Evolutionary conservation across 2,329 filamentous ascomycete genomes (phyloP).

Genomic region (Gyromitra esculenta): DNA sequence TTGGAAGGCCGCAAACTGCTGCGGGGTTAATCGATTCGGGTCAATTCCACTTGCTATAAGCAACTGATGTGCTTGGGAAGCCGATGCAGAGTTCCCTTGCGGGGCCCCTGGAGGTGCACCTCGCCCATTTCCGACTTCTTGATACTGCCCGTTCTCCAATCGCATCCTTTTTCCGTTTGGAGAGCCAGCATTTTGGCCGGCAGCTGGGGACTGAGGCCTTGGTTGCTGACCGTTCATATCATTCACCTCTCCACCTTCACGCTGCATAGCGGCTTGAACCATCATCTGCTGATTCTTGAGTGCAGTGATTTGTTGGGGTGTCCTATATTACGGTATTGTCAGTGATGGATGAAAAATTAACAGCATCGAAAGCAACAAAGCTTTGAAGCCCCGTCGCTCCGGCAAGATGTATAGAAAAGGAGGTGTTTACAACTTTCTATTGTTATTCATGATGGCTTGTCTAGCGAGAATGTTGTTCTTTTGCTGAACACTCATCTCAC

Average conservation of each 20-base stretch:
- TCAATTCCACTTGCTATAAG: slow-evolving; percentile 77
- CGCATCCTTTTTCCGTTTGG: slow-evolving; percentile 56
- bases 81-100: slow-evolving; percentile 50
- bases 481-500: slow-evolving; percentile 66
- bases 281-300: slow-evolving; percentile 72
- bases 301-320: slow-evolving; percentile 56
- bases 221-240: slow-evolving; percentile 80
- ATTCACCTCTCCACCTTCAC: slow-evolving; percentile 68
- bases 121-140: slow-evolving; percentile 54
- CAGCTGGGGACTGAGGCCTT: slow-evolving; percentile 65
- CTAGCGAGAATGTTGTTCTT: slow-evolving; percentile 56
- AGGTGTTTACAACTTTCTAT: slow-evolving; percentile 53
- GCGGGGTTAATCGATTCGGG: slow-evolving; percentile 74
- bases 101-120: slow-evolving; percentile 53
- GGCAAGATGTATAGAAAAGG: slow-evolving; percentile 48
- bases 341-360: slow-evolving; percentile 39
- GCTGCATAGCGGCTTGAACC: slow-evolving; percentile 68
- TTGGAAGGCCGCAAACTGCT: slow-evolving; percentile 76
- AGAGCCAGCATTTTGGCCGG: slow-evolving; percentile 60
- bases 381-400: slow-evolving; percentile 26
- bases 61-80: slow-evolving; percentile 60
- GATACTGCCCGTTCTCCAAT: slow-evolving; percentile 55
- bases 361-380: slow-evolving; percentile 31
- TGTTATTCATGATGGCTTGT: slow-evolving; percentile 58
- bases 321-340: slow-evolving; percentile 49